Conservation (phyloP, 441 rosid species). For the Arabidopsis hybrid region DNA sequence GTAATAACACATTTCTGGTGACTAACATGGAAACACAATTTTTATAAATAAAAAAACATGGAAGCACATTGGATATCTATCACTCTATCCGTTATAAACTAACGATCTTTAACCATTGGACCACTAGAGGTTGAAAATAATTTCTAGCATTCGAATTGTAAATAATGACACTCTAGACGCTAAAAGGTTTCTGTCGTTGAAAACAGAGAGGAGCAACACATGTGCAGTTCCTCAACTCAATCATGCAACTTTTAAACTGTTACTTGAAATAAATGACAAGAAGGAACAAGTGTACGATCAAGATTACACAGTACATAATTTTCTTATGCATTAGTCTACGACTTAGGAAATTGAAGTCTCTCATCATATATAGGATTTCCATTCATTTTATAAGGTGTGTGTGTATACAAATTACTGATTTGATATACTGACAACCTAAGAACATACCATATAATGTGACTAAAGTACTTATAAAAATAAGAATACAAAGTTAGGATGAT, state of each 20-base stretch:
- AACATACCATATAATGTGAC: conserved; percentile 18
- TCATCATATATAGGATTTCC: conserved; percentile 5
- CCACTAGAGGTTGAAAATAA: background rate
- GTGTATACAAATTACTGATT: background rate
- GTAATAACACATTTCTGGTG: background rate
- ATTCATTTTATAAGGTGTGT: background rate
- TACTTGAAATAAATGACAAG: background rate
- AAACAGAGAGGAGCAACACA: conserved; percentile 38
- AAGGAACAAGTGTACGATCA: background rate
- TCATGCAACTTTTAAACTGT: conserved; percentile 35
- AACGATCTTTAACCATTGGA: conserved; percentile 8
- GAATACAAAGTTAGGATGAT: conserved; percentile 6
- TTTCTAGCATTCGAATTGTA: background rate
- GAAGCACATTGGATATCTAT: background rate
- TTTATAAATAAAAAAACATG: too few relatives aligned
- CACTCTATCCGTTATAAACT: conserved; percentile 14
- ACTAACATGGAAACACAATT: background rate
- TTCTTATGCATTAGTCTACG: conserved; percentile 9
- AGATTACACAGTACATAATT: too few relatives aligned
- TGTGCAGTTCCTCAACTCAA: conserved; percentile 36
- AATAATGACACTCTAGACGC: conserved; percentile 8
- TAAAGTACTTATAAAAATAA: conserved; percentile 14
- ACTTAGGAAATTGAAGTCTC: conserved; percentile 2
- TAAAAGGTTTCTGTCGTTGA: background rate
- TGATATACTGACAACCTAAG: conserved; percentile 26